Evolutionary conservation across 1,284 basidiomycete species (phyloP), one percentile per base, ranked within the genome.

Genomic region (Fomitopsis palustris): DNA sequence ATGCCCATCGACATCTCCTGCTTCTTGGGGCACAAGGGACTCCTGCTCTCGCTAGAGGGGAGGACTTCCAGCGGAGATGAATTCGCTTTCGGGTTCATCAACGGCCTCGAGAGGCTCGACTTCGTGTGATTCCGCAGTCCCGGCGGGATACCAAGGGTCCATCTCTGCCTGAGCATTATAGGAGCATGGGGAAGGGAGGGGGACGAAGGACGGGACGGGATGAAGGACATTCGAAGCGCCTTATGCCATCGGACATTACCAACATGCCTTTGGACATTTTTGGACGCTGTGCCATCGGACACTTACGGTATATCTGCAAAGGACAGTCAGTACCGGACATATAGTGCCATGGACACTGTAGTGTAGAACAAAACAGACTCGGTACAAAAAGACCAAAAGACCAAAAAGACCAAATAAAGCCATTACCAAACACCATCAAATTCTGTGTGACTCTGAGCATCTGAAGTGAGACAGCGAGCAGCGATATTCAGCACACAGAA

Each of bases 1-100:
- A 45, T 38, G 23, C 52, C 39, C 51, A 23, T 57, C 54, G 49
- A 61, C 51, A 12, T 61, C n/a, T 27, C 53, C 33, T 38, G 62
- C 54, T 37, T 59, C 57, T 10, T 39, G 38, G 37, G 38, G 53
- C 21, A 47, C 14, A 16, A 23, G 16, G 2, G 31, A 3, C 51
- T 33, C 23, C 51, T 27, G n/a, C 31, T 38, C 7, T n/a, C 37
- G 10, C 37, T 17, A 33, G 27, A n/a, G 9, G 37, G 9, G 51
- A 17, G 23, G 33, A n/a, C 12, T 14, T 10, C 8, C 19, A 27
- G 42, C 19, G 37, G 27, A 17, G 31, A 35, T 21, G 31, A 35
- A 16, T 39, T 39, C 37, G 51, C 51, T 10, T 21, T 17, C 19
- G 33, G 12, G 23, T 12, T 53, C 31, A 21, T 37, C 19, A 33